Conservation (phyloP, 2,329 filamentous ascomycete species). For the Sporothrix curviconia region DNA sequence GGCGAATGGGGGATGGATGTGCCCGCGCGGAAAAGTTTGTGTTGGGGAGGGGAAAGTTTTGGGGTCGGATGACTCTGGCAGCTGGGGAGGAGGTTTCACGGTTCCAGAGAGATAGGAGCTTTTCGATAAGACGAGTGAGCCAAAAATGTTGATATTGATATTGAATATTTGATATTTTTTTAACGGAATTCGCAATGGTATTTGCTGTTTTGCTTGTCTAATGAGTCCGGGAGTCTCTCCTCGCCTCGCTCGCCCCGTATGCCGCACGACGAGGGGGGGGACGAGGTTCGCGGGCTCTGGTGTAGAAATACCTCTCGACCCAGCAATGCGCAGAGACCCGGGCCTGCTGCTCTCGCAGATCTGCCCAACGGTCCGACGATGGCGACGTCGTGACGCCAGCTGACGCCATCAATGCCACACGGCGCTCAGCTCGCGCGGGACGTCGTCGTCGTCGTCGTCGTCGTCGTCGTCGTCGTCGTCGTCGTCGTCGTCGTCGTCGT, state of each 20-base stretch:
- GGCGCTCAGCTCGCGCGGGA: slow-evolving; percentile 66
- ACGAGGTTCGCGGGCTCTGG: slow-evolving; percentile 83
- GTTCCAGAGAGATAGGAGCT: too few species aligned
- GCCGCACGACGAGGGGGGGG: slow-evolving; percentile 88
- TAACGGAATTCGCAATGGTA: too few species aligned
- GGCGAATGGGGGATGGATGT: too few species aligned
- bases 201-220: neutral
- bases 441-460: neutral
- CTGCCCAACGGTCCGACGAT: slow-evolving; percentile 91
- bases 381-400: slow-evolving; percentile 81
- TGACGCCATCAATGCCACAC: slow-evolving; percentile 95
- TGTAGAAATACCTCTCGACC: slow-evolving; percentile 91
- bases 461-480: slow-evolving; percentile 26
- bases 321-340: slow-evolving; percentile 62
- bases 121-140: too few species aligned
- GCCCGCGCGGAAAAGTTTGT: too few species aligned
- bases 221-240: neutral
- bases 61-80: neutral
- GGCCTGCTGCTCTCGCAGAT: slow-evolving; percentile 68
- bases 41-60: neutral
- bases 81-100: too few species aligned
- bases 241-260: slow-evolving; percentile 52
- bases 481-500: too few species aligned
- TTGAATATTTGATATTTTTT: too few species aligned
- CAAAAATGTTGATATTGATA: too few species aligned